Percentiles rank a stretch among this genome's conserved stretches.
Conservation (phyloP, 139 green algal genomes). For the Ettlia oleoabundans region DNA sequence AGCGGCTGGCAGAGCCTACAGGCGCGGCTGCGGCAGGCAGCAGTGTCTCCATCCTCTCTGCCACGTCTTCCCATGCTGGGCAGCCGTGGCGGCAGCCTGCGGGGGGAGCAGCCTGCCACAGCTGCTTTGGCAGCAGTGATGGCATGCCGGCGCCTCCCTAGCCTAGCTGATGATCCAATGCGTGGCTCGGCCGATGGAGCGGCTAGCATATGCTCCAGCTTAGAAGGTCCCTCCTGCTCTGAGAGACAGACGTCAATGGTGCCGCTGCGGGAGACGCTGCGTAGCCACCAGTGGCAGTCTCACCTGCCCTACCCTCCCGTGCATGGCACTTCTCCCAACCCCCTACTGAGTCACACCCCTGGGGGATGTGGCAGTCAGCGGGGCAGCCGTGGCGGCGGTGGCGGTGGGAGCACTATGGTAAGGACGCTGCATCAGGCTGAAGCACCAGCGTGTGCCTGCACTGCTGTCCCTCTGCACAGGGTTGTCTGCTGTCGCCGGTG, state of each 20-base stretch:
- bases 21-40: conserved; percentile 3
- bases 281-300: conserved; percentile 2
- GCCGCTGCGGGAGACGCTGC: conserved; percentile 17
- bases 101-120: neutral
- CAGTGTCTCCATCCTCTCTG: neutral
- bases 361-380: neutral
- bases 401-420: too few relatives aligned
- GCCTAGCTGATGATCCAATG: neutral
- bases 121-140: neutral
- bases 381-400: neutral
- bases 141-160: neutral
- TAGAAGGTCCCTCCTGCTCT: conserved; percentile 27
- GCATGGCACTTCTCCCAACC: conserved; percentile 7
- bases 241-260: conserved; percentile 22
- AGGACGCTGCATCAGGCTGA: too few relatives aligned
- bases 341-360: neutral
- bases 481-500: too few relatives aligned
- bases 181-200: neutral
- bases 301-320: conserved; percentile 4
- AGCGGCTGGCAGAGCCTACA: conserved; percentile 9
- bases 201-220: conserved; percentile 5
- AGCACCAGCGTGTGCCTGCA: too few relatives aligned
- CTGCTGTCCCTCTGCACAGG: too few relatives aligned
- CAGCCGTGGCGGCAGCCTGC: neutral
- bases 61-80: neutral